Percentiles rank a stretch among this genome's conserved stretches.
Evolutionary conservation across 208 protist species (phyloP).

Genomic region (Trypanosoma platydactyli): DNA sequence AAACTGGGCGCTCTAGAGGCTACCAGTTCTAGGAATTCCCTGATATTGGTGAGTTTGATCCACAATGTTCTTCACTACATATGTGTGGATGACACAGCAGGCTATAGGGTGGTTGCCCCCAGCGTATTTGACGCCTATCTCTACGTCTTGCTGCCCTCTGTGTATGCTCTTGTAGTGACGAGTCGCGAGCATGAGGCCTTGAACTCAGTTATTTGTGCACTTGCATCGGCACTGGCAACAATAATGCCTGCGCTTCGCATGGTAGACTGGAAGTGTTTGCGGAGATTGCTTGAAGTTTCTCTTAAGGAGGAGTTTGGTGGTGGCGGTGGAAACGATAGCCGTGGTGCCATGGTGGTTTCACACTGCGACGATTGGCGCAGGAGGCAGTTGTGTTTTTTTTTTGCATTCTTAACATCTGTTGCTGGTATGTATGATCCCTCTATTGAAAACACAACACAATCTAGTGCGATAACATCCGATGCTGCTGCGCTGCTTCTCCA

Average conservation of each 20-base stretch:
- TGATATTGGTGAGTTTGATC: conserved; percentile 44
- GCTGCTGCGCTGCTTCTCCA: conserved; percentile 5
- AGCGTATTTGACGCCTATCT: conserved; percentile 34
- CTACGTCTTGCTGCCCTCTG: conserved; percentile 43
- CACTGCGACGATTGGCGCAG: conserved; percentile 2
- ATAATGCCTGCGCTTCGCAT: conserved; percentile 42
- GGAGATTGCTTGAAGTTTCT: conserved; percentile 4
- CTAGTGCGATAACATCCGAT: conserved; percentile 14
- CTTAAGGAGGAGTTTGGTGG: not conserved
- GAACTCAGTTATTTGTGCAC: conserved; percentile 32
- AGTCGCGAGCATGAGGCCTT: conserved; percentile 12
- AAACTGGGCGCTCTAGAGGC: conserved; percentile 8
- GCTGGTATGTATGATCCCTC: conserved; percentile 9
- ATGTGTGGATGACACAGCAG: conserved; percentile 17
- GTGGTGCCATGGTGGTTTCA: not conserved
- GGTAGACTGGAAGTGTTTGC: conserved; percentile 34
- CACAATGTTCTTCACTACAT: conserved; percentile 37
- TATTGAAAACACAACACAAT: not conserved
- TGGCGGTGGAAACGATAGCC: not conserved
- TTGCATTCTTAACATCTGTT: conserved; percentile 36
- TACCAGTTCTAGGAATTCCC: conserved; percentile 30
- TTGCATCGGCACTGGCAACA: conserved; percentile 43
- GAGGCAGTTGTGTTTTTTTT: conserved; percentile 35
- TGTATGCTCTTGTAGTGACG: conserved; percentile 25
- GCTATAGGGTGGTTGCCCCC: not conserved